phyloP scores from a whole-genome alignment of 75 land plant genomes.

The Sequoia sempervirens region DNA sequence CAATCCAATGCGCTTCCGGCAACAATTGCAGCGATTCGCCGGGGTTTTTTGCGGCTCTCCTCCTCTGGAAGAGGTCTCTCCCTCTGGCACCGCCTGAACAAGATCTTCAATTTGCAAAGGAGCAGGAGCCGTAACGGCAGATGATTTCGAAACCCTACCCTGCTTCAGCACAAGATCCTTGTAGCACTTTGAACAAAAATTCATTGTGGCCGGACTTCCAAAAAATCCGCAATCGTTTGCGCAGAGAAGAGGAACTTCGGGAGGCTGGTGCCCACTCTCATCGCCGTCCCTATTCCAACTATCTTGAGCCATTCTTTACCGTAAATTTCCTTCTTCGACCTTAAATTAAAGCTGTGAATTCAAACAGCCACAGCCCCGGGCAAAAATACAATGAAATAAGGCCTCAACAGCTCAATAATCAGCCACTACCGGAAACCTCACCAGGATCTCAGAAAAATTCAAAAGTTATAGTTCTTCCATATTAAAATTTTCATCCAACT shows the following conservation, averaged over 20 bases:
- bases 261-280: background rate
- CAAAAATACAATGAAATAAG: background rate
- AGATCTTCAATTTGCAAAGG: background rate
- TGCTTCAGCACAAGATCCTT: slow-evolving; percentile 15
- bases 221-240: slow-evolving; percentile 53
- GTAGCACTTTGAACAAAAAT: slow-evolving; percentile 50
- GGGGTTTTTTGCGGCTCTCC: background rate
- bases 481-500: no score
- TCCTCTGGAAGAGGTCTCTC: background rate
- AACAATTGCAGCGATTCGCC: slow-evolving; percentile 43
- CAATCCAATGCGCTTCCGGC: slow-evolving; percentile 53
- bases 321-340: background rate
- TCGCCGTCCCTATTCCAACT: background rate
- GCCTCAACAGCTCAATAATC: background rate
- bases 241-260: slow-evolving; percentile 41
- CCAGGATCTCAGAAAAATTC: background rate
- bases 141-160: background rate
- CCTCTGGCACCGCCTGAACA: background rate
- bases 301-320: slow-evolving; percentile 2
- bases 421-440: background rate
- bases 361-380: background rate
- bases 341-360: background rate
- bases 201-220: slow-evolving; percentile 39
- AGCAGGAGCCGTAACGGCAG: background rate
- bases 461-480: background rate